Conservation (phyloP, 257 asterid genomes). For the Fraxinus quadrangulata region DNA sequence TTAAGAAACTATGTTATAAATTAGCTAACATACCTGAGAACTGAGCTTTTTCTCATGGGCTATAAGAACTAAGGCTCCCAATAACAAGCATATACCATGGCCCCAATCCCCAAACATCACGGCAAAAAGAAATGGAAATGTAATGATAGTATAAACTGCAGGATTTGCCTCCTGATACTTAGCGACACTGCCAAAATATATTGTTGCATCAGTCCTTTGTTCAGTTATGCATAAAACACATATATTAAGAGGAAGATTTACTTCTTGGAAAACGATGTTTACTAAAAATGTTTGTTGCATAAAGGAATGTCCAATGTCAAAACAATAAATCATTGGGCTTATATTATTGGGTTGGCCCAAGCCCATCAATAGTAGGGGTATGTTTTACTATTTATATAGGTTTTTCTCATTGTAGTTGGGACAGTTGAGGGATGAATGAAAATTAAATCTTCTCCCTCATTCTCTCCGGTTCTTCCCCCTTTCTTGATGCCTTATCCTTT, state of each 20-base stretch:
- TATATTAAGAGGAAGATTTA: slow-evolving; percentile 8
- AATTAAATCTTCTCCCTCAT: no score
- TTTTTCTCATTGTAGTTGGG: no score
- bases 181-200: slow-evolving; percentile 69
- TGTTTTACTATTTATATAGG: no score
- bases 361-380: no score
- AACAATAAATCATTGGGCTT: background rate
- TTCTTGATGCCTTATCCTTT: no score
- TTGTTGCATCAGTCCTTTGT: slow-evolving; percentile 36
- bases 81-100: slow-evolving; percentile 57
- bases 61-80: slow-evolving; percentile 80
- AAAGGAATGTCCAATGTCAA: background rate
- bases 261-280: background rate
- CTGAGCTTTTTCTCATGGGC: slow-evolving; percentile 73
- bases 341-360: no score
- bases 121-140: slow-evolving; percentile 98
- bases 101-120: no score
- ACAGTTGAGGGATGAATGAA: no score
- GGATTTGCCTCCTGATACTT: slow-evolving; percentile 98
- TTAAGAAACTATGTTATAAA: background rate
- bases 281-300: background rate
- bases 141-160: slow-evolving; percentile 83
- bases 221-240: slow-evolving; percentile 24
- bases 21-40: slow-evolving; percentile 70
- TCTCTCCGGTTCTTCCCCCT: no score